Evolutionary conservation across 208 protist species (phyloP).

Genomic region (Vickermania spadyakhi): DNA sequence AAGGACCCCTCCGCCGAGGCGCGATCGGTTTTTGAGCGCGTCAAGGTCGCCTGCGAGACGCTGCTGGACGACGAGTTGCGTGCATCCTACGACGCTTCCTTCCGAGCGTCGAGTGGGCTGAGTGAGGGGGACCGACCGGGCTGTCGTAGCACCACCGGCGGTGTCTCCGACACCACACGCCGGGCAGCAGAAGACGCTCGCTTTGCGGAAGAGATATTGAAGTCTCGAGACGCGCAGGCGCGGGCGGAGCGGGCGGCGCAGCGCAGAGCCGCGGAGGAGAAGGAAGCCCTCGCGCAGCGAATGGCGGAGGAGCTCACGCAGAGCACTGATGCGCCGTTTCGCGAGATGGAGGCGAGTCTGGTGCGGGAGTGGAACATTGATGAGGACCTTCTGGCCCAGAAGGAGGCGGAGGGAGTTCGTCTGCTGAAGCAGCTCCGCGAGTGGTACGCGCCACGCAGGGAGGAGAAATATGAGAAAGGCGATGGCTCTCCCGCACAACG

Average conservation of each 20-base stretch:
- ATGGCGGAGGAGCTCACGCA: conserved; percentile 55
- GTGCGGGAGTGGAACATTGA: conserved; percentile 72
- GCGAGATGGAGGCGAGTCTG: conserved; percentile 51
- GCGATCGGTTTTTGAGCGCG: conserved; percentile 44
- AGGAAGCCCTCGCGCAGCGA: conserved; percentile 26
- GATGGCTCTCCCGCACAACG: too few relatives aligned
- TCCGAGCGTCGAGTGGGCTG: conserved; percentile 3
- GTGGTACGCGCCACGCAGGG: neutral
- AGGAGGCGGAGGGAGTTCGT: conserved; percentile 32
- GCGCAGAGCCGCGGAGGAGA: conserved; percentile 20
- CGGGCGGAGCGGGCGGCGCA: conserved; percentile 16
- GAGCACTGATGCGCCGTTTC: conserved; percentile 44
- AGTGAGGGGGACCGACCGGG: neutral
- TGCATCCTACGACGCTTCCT: conserved; percentile 21
- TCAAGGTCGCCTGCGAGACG: conserved; percentile 53
- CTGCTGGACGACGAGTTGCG: conserved; percentile 35
- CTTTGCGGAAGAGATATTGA: conserved; percentile 39
- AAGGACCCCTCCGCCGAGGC: conserved; percentile 67
- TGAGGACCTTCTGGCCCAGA: conserved; percentile 52
- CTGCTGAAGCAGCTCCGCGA: conserved; percentile 33
- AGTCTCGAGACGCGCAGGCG: conserved; percentile 30
- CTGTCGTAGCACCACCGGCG: conserved; percentile 1
- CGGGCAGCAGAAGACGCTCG: conserved; percentile 39
- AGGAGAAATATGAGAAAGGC: too few relatives aligned
- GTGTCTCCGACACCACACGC: conserved; percentile 8